Percentiles rank a stretch among this genome's conserved stretches.
Conservation (phyloP, 441 rosid species). For the Erodium texanum region DNA sequence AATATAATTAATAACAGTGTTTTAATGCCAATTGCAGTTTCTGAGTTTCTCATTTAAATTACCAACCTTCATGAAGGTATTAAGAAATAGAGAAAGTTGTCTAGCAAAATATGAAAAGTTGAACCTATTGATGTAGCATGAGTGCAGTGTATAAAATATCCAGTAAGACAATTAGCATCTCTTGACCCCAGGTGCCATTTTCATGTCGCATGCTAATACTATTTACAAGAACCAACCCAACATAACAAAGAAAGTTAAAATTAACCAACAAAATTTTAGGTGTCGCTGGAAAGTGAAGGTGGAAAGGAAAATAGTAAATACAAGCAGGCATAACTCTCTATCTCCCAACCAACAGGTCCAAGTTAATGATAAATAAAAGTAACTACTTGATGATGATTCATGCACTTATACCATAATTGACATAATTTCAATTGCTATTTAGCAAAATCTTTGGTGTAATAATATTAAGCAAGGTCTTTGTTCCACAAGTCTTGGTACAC, state of each 20-base stretch:
- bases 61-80: not conserved
- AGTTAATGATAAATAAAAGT: not conserved
- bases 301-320: not conserved
- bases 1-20: conserved; percentile 14
- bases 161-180: not conserved
- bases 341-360: not conserved
- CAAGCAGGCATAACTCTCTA: not conserved
- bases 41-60: not conserved
- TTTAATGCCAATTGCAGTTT: not conserved
- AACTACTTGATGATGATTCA: not conserved
- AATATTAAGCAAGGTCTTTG: not conserved
- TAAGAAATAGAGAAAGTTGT: not conserved
- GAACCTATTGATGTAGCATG: not conserved
- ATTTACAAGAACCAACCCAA: not conserved
- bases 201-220: not conserved
- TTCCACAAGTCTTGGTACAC: not conserved
- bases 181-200: not conserved
- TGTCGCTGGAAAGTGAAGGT: not conserved
- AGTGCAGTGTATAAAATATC: not conserved
- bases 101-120: not conserved
- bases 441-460: not conserved
- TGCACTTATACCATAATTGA: not conserved
- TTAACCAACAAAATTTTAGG: not conserved
- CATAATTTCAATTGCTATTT: not conserved
- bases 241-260: not conserved